Evolutionary conservation across 2,329 filamentous ascomycete genomes (phyloP).

Genomic region (Colletotrichum higginsianum): DNA sequence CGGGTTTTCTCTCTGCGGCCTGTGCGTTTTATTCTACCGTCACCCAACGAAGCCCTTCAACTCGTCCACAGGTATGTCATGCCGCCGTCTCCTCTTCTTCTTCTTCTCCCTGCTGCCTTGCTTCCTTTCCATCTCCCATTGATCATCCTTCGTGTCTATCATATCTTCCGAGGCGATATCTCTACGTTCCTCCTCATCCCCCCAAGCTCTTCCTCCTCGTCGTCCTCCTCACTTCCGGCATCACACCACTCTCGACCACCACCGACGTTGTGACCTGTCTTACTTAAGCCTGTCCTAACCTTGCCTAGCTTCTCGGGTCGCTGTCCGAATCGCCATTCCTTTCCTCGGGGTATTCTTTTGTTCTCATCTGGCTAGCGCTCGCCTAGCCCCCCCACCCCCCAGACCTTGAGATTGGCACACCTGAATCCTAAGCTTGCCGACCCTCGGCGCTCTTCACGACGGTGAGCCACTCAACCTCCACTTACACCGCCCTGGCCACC

Average conservation of each 20-base stretch:
- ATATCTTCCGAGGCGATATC: not conserved
- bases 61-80: conserved; percentile 11
- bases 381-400: conserved; percentile 15
- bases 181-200: not conserved
- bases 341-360: not conserved
- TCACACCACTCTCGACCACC: conserved; percentile 1
- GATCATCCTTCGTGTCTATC: not conserved
- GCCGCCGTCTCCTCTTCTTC: not conserved
- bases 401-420: conserved; percentile 34
- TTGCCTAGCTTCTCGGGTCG: conserved; percentile 13
- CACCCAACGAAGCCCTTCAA: not conserved
- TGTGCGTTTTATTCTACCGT: not conserved
- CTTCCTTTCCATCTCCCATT: not conserved
- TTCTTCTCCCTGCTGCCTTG: not conserved
- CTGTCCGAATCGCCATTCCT: conserved; percentile 3
- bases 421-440: conserved; percentile 28
- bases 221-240: not conserved
- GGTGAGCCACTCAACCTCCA: conserved; percentile 28
- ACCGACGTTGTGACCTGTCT: not conserved
- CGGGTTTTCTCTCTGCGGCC: not conserved
- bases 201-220: not conserved
- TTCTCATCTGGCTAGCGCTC: conserved; percentile 15
- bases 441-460: conserved; percentile 3
- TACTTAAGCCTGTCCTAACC: not conserved
- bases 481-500: conserved; percentile 35